Conservation (phyloP, 495 filamentous ascomycete species). For the Paragyromitra xinjiangensis region DNA sequence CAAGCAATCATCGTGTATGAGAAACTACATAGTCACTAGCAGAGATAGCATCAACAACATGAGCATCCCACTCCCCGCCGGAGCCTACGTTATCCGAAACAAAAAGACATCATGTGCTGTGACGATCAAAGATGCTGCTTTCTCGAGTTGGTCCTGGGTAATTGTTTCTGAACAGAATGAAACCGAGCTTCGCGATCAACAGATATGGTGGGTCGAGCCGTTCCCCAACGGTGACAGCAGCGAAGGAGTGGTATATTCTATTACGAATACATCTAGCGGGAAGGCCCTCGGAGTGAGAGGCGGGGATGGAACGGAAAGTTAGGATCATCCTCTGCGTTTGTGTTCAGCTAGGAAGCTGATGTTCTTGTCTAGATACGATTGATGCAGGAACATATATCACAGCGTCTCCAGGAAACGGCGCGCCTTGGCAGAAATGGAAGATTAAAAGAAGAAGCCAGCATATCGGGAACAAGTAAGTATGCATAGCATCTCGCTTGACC, state of each 20-base stretch:
- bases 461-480: background rate
- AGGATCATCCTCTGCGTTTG: background rate
- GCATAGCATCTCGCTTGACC: background rate
- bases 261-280: conserved; percentile 7
- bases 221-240: background rate
- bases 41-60: background rate
- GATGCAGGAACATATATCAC: background rate
- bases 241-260: background rate
- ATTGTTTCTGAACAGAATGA: background rate
- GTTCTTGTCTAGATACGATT: background rate
- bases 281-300: background rate
- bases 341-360: background rate
- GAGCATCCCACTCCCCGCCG: background rate
- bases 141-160: background rate
- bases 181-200: background rate
- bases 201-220: conserved; percentile 16
- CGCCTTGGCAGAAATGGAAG: background rate
- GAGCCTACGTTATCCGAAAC: conserved; percentile 6
- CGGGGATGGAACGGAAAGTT: background rate
- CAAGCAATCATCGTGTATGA: background rate
- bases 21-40: no score
- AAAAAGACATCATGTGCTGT: background rate
- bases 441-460: background rate
- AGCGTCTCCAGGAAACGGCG: background rate
- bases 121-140: background rate